Evolutionary conservation across 2,329 filamentous ascomycete genomes (phyloP).

Genomic region (Fusarium avenaceum): DNA sequence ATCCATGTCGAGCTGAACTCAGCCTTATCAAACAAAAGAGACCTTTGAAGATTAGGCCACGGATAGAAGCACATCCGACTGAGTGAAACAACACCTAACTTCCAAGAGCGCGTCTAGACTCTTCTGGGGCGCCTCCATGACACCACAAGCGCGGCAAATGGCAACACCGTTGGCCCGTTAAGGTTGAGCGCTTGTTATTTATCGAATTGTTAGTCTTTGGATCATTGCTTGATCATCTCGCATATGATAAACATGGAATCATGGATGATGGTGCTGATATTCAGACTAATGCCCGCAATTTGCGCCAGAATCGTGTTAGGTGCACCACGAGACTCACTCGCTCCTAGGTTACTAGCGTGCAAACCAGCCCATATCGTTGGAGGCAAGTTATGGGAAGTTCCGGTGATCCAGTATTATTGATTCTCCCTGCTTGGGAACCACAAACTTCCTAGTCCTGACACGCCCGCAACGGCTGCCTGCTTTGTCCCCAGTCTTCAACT

Average conservation of each 20-base stretch:
- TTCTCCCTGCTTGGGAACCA: conserved; percentile 1
- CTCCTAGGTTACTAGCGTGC: conserved; percentile 2
- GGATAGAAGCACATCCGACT: conserved; percentile 26
- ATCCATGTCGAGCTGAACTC: conserved; percentile 29
- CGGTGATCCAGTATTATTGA: neutral
- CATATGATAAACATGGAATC: neutral
- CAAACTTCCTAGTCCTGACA: neutral
- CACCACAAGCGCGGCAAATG: conserved; percentile 36
- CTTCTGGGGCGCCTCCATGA: conserved; percentile 40
- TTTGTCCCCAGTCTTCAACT: neutral
- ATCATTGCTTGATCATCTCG: neutral
- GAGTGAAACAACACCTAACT: conserved; percentile 13
- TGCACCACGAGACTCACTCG: conserved; percentile 2
- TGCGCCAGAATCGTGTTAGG: neutral
- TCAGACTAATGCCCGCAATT: neutral
- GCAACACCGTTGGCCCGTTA: conserved; percentile 36
- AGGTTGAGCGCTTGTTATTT: conserved; percentile 11
- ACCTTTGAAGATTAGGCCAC: conserved; percentile 3
- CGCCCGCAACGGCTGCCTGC: neutral
- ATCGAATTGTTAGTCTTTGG: neutral
- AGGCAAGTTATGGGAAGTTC: neutral
- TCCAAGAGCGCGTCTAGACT: conserved; percentile 35
- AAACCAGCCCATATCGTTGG: conserved; percentile 6
- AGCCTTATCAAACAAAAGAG: neutral
- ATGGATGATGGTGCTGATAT: neutral